Percentiles rank a stretch among this genome's conserved stretches.
These are phyloP conservation scores for Monilinia fructicola DNA, from an alignment of 2,329 filamentous ascomycete genomes.

Conservation along the genomic window DNA sequence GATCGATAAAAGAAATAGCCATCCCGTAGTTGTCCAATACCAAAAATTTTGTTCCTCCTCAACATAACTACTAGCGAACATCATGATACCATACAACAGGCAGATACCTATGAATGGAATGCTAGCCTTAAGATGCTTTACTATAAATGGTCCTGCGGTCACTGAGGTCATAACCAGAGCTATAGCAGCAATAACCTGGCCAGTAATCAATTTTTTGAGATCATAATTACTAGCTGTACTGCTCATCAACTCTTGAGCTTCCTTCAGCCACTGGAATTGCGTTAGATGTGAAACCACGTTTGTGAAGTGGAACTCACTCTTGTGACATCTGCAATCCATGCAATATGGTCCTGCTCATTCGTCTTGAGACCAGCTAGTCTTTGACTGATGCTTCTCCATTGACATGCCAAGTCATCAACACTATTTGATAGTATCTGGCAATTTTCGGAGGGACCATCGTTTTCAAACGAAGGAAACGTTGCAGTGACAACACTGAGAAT, in stretches of 20 bases:
- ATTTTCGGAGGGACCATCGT: constrained; percentile 33
- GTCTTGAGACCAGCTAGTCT: constrained; percentile 27
- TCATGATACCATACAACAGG: constrained; percentile 74
- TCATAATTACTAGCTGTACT: constrained; percentile 92
- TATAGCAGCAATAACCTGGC: constrained; percentile 45
- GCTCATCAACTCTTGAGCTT: constrained; percentile 73
- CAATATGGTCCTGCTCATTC: constrained; percentile 40
- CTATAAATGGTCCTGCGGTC: constrained; percentile 47
- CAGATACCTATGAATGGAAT: constrained; percentile 53
- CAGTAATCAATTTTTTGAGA: constrained; percentile 57
- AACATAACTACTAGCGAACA: constrained; percentile 97
- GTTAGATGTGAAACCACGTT: constrained; percentile 27
- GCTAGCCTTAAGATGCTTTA: constrained; percentile 38
- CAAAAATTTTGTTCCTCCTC: constrained; percentile 99
- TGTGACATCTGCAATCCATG: constrained; percentile 48
- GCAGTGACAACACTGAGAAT: constrained; percentile 75
- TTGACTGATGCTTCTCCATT: constrained; percentile 55
- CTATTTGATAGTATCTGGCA: constrained; percentile 31
- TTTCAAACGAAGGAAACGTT: constrained; percentile 61
- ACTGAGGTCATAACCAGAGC: constrained; percentile 40
- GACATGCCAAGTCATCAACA: constrained; percentile 64
- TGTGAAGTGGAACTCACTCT: constrained; percentile 40
- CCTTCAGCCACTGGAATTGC: constrained; percentile 43
- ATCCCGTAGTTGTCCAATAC: constrained; percentile 83
- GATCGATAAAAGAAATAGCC: constrained; percentile 58